Evolutionary conservation across 768 basidiomycete species (phyloP).

Genomic region (Boletus rubescentipes): DNA sequence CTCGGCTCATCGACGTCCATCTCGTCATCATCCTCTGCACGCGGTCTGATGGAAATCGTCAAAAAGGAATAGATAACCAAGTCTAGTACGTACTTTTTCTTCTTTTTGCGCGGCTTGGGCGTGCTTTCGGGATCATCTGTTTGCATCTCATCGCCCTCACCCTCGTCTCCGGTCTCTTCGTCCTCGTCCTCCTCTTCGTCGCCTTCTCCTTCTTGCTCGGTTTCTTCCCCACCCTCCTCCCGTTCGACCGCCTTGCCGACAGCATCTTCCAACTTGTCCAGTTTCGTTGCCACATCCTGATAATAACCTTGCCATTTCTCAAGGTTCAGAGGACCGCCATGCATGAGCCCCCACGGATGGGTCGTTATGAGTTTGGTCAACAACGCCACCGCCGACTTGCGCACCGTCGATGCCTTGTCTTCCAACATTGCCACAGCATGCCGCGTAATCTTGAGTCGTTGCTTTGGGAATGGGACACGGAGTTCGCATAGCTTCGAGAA

Average conservation of each 20-base stretch:
- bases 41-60: constrained; percentile 12
- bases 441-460: constrained; percentile 71
- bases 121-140: constrained; percentile 27
- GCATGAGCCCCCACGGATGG: constrained; percentile 83
- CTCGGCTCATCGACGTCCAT: constrained; percentile 59
- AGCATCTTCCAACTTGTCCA: constrained; percentile 66
- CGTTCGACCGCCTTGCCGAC: constrained; percentile 63
- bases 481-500: constrained; percentile 76
- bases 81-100: constrained; percentile 23
- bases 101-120: constrained; percentile 30
- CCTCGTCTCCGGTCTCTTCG: constrained; percentile 38
- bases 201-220: constrained; percentile 33
- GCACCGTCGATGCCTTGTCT: constrained; percentile 88
- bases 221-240: constrained; percentile 37
- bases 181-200: constrained; percentile 36
- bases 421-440: constrained; percentile 79
- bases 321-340: constrained; percentile 77
- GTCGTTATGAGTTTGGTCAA: constrained; percentile 75
- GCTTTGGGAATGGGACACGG: constrained; percentile 80
- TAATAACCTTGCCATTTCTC: constrained; percentile 76
- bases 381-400: constrained; percentile 78
- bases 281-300: constrained; percentile 54
- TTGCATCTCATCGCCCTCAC: constrained; percentile 35
- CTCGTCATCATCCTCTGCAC: constrained; percentile 40
- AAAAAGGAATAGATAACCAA: constrained; percentile 2